Conservation (phyloP, 805 yeast genomes). For the Saturnispora hagleri region DNA sequence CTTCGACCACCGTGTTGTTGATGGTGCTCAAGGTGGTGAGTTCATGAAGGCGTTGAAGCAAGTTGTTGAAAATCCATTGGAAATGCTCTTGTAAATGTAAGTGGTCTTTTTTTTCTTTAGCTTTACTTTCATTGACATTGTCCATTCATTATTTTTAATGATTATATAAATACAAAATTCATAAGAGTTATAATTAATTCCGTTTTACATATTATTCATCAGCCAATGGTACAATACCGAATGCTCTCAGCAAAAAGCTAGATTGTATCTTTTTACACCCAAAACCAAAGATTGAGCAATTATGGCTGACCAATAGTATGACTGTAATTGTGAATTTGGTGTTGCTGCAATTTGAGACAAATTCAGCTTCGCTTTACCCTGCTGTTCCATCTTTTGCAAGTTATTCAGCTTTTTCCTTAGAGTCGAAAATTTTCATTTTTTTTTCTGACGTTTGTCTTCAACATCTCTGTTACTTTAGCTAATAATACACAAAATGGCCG, state of each 20-base stretch:
- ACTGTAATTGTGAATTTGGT: neutral
- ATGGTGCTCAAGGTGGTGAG: constrained; percentile 97
- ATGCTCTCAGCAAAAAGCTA: neutral
- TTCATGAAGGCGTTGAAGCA: constrained; percentile 88
- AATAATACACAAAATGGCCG: constrained; percentile 24
- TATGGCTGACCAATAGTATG: neutral
- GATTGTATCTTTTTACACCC: neutral
- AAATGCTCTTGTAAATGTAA: constrained; percentile 60
- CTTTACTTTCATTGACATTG: neutral
- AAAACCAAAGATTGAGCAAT: neutral
- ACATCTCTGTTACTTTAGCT: neutral
- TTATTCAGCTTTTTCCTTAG: too few species aligned
- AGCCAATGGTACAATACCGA: neutral
- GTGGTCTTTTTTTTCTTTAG: neutral
- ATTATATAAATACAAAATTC: neutral
- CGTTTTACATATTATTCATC: neutral
- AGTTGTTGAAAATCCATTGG: constrained; percentile 92
- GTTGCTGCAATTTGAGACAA: too few species aligned
- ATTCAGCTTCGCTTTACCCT: neutral
- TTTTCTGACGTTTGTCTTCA: neutral
- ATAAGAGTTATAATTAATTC: neutral
- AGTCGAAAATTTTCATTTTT: neutral
- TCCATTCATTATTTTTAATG: neutral
- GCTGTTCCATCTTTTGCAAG: neutral
- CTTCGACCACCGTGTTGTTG: constrained; percentile 93